phyloP scores from a whole-genome alignment of 306 rosid species.

The Cicer cuneatum region DNA sequence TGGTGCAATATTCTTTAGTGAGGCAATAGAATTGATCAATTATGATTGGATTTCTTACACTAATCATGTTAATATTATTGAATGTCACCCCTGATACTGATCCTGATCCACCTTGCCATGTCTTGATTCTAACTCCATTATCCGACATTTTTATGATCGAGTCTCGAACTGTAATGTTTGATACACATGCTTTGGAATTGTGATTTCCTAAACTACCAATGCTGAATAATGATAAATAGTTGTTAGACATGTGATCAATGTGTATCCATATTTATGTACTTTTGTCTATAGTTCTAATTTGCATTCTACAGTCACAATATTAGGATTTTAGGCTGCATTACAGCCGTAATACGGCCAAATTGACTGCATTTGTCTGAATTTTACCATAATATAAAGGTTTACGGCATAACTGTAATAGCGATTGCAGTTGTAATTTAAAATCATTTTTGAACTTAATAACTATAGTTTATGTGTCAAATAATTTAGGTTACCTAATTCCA shows the following conservation, averaged over 20 bases:
- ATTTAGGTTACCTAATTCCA: constrained; percentile 74
- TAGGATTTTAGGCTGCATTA: too few relatives aligned
- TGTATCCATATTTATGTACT: too few relatives aligned
- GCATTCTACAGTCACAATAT: too few relatives aligned
- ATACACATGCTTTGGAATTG: constrained; percentile 79
- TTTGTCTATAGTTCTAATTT: too few relatives aligned
- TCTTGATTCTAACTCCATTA: constrained; percentile 91
- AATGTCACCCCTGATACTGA: constrained; percentile 73
- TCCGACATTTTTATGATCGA: constrained; percentile 67
- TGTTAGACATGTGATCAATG: too few relatives aligned
- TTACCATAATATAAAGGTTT: too few relatives aligned
- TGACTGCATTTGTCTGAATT: too few relatives aligned
- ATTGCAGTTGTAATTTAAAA: too few relatives aligned
- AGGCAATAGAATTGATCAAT: constrained; percentile 90
- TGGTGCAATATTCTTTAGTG: constrained; percentile 56
- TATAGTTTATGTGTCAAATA: neutral
- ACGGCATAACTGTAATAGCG: too few relatives aligned
- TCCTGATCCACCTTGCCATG: constrained; percentile 99
- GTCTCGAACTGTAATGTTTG: constrained; percentile 77
- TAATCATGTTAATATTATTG: constrained; percentile 79
- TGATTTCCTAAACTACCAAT: constrained; percentile 90
- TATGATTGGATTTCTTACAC: constrained; percentile 83
- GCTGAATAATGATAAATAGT: constrained; percentile 47
- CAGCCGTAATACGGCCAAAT: too few relatives aligned
- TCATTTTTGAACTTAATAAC: neutral